A percentile compares a stretch with the other conserved stretches of the same genome.
These are phyloP conservation scores for Fusarium sp. DNA, from an alignment of 2,329 filamentous ascomycete genomes.

Conservation along the genomic window DNA sequence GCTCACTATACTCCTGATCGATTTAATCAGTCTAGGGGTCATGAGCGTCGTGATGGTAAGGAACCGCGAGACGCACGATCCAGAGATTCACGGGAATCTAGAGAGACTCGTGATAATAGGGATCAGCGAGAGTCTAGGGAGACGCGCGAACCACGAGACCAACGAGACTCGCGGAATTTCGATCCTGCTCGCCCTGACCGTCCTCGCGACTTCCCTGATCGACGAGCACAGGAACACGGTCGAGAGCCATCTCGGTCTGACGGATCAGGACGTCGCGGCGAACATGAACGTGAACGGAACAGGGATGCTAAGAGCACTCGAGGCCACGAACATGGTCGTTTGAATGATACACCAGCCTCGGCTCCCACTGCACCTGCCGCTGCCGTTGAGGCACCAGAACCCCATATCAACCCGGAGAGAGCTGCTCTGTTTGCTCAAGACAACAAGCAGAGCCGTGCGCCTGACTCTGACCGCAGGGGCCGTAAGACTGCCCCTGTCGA, in stretches of 20 bases:
- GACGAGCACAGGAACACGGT: constrained; percentile 56
- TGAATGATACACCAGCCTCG: constrained; percentile 48
- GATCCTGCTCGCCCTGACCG: constrained; percentile 58
- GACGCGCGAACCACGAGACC: constrained; percentile 54
- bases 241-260: constrained; percentile 47
- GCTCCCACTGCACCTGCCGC: constrained; percentile 47
- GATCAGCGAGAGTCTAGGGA: constrained; percentile 55
- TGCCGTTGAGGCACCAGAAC: constrained; percentile 53
- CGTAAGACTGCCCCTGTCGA: constrained; percentile 49
- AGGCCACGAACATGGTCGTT: constrained; percentile 46
- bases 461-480: constrained; percentile 50
- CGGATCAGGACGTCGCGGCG: constrained; percentile 54
- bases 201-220: constrained; percentile 59
- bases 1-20: constrained; percentile 62
- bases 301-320: constrained; percentile 49
- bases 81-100: constrained; percentile 50
- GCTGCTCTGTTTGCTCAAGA: constrained; percentile 62
- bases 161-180: constrained; percentile 53
- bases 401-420: constrained; percentile 67
- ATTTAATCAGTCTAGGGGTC: constrained; percentile 56
- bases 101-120: constrained; percentile 46
- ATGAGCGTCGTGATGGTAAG: constrained; percentile 56
- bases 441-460: constrained; percentile 45
- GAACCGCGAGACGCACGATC: constrained; percentile 53
- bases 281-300: constrained; percentile 58